Evolutionary conservation across 805 yeast species (phyloP), one percentile per base, ranked within the genome.

Genomic region (Myxozyma melibiosi): DNA sequence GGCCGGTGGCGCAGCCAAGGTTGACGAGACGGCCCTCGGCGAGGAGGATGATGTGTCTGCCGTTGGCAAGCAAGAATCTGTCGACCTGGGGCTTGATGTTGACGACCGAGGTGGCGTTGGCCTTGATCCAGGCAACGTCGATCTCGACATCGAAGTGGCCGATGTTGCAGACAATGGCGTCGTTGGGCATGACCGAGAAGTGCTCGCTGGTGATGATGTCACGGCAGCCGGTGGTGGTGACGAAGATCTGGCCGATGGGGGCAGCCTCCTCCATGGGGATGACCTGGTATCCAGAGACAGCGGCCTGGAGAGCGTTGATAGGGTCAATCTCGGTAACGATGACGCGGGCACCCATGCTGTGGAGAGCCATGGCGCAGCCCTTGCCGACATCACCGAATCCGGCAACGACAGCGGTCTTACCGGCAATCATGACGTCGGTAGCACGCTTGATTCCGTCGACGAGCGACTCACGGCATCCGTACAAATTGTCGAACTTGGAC

Each of bases 371-470:
- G 76, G 97, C 97, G 84, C 99, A 92, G 78, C 99, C 99, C 82
- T 92, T 92, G 82, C 99, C 99, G 74, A 92, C 99, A 76, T 92
- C 99, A 84, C 99, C 99, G 82, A 85, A 92, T 80, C 99, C 99
- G 63, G 97, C 97, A 71, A 92, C 98, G 70, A 92, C 95, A 63
- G 98, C 96, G 73, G 89, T 94, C 83, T 92, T 92, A 81, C 99
- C 99, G 68, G 97, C 98, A 73, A 92, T 86, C 98, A 92, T 94
- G 70, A 92, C 98, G 74, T 92, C 99, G 73, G 99, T 92, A 76
- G 98, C 99, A 82, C 98, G 90, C 86, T 92, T 92, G 78, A 92
- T 92, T 82, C 99, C 99, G 79, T 92, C 99, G 68, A 92, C 82
- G 71, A 92, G 85, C 65, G 99, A 92, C 84, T 92, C 99, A 80